Conservation (phyloP, 208 protist species). For the Wallacemonas sp. region DNA sequence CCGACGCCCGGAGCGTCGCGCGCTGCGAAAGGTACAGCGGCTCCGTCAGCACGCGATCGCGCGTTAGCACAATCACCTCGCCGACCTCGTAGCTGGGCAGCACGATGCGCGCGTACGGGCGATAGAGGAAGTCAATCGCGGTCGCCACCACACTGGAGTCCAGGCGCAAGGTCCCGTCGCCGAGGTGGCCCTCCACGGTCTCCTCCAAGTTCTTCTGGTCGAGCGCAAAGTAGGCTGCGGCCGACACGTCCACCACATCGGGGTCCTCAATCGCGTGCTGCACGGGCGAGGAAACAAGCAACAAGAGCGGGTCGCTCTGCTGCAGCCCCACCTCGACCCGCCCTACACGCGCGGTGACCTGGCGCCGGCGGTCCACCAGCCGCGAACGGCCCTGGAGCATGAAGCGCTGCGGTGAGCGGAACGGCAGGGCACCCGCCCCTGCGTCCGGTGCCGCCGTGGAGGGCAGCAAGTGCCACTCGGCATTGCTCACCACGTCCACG, state of each 20-base stretch:
- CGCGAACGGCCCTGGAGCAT: neutral
- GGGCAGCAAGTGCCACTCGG: constrained; percentile 36
- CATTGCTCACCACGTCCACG: constrained; percentile 25
- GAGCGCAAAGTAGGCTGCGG: constrained; percentile 18
- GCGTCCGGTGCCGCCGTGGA: constrained; percentile 39
- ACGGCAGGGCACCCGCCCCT: constrained; percentile 10
- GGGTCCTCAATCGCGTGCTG: constrained; percentile 17
- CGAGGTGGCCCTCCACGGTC: constrained; percentile 37
- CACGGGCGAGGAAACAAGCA: constrained; percentile 12
- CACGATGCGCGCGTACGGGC: constrained; percentile 62
- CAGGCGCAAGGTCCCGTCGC: constrained; percentile 35
- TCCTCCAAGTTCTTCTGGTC: constrained; percentile 26
- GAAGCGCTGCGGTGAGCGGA: constrained; percentile 10
- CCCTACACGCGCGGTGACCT: constrained; percentile 1
- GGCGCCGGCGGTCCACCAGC: constrained; percentile 11
- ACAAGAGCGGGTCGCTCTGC: neutral
- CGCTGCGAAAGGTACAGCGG: constrained; percentile 52
- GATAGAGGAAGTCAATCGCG: constrained; percentile 55
- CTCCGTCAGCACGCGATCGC: constrained; percentile 46
- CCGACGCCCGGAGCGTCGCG: constrained; percentile 43
- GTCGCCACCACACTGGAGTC: constrained; percentile 44
- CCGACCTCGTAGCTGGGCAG: constrained; percentile 45
- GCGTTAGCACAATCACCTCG: constrained; percentile 45
- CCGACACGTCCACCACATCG: neutral
- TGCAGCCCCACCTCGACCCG: constrained; percentile 10